Evolutionary conservation across 2,329 filamentous ascomycete species (phyloP), one percentile per base, ranked within the genome.

Genomic region (Zymoseptoria tritici): DNA sequence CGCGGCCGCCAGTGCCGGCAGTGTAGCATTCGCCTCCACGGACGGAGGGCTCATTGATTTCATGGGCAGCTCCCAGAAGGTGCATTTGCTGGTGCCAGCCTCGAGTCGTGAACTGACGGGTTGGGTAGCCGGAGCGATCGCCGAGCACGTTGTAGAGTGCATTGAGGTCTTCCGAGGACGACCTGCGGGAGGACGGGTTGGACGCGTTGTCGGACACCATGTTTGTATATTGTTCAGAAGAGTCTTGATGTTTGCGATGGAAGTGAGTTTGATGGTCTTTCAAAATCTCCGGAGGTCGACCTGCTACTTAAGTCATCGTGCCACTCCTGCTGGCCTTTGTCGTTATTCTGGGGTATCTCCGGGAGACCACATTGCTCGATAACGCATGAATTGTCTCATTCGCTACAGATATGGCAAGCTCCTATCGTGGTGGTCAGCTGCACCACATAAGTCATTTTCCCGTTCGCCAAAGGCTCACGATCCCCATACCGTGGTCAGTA

Each of bases 91-190:
- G 53, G 13, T 21, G 31, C 53, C 53, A 55, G 3, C 26, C 26
- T 21, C 42, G 53, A 16, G 53, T 31, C 19, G 20, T 55, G 29
- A 55, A 55, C 2, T 55, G 31, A 13, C 26, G 31, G 8, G 31
- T 36, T 11, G 53, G 53, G 53, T 55, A 55, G 13, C 53, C 53
- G 11, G 53, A 36, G 53, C 42, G 53, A 83, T 95, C 7, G 90
- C 91, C 8, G 79, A 79, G 60, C 80, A 85, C 68, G 88, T 96
- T 60, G 76, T 94, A 72, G 80, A 81, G 57, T 76, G 91, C 63
- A 80, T 85, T 67, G 77, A 78, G 58, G 82, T 55, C 53, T 19
- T 29, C 42, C 29, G 42, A 36, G 29, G 53, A 55, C 19, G 53
- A 55, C 53, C 53, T 55, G 19, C 53, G 53, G 29, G 53, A 55